phyloP scores from a whole-genome alignment of 2,329 filamentous ascomycete genomes.

The Colletotrichum theobromicola region DNA sequence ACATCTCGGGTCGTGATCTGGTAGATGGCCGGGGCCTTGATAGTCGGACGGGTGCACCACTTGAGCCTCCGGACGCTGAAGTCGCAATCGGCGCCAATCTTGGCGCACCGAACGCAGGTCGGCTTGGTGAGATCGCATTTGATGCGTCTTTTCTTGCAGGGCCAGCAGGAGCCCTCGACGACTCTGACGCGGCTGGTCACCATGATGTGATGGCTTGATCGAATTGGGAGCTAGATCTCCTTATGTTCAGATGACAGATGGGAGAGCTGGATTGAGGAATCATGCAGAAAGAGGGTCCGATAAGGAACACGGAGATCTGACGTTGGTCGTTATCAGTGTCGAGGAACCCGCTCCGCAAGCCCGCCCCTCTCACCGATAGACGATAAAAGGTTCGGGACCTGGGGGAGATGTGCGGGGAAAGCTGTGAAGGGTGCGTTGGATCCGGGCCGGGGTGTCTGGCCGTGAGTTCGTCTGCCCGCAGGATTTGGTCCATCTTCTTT shows the following conservation, averaged over 20 bases:
- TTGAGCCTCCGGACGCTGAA: conserved; percentile 44
- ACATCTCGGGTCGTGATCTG: conserved; percentile 29
- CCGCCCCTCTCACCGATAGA: neutral
- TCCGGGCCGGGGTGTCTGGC: neutral
- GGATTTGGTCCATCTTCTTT: conserved; percentile 5
- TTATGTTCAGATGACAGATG: neutral
- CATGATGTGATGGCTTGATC: neutral
- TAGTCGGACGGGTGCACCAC: conserved; percentile 44
- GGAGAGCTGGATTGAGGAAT: neutral
- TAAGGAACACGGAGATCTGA: neutral
- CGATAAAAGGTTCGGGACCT: neutral
- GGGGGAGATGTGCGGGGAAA: neutral
- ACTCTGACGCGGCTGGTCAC: neutral
- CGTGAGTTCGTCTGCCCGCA: neutral
- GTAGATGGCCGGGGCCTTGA: conserved; percentile 32
- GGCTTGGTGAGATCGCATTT: conserved; percentile 39
- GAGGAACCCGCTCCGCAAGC: neutral
- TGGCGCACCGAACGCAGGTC: conserved; percentile 34
- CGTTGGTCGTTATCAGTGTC: neutral
- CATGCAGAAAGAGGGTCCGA: neutral
- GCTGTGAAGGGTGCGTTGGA: neutral
- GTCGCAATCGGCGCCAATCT: conserved; percentile 18
- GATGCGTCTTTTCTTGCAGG: conserved; percentile 35
- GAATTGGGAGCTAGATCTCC: neutral
- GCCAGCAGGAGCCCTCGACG: conserved; percentile 44